phyloP scores from a whole-genome alignment of 306 rosid species.

The Vigna trinervia region DNA sequence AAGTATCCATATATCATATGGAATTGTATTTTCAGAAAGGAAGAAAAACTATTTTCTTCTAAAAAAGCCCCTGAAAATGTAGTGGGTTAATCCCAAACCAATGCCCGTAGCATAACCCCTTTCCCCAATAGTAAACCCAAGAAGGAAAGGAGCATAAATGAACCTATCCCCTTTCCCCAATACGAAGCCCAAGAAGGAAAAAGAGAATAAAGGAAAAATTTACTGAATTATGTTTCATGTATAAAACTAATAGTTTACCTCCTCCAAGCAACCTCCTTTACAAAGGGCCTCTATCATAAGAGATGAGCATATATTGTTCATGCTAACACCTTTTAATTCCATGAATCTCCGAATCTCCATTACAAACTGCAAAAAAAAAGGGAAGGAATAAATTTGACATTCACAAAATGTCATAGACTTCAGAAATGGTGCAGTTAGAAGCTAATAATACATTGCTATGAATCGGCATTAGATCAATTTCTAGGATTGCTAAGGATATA shows the following conservation, averaged over 20 bases:
- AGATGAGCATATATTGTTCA: constrained; percentile 56
- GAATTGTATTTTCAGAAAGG: constrained; percentile 31
- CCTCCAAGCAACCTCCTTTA: constrained; percentile 71
- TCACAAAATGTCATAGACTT: not conserved
- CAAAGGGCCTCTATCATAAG: constrained; percentile 73
- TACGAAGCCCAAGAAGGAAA: constrained; percentile 14
- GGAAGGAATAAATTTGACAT: constrained; percentile 26
- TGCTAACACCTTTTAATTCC: constrained; percentile 62
- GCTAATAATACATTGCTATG: constrained; percentile 25
- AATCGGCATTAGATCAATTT: constrained; percentile 10
- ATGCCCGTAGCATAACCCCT: constrained; percentile 14
- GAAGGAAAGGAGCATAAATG: constrained; percentile 23
- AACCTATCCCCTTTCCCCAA: constrained; percentile 23
- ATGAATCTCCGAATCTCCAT: constrained; percentile 83
- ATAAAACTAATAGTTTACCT: constrained; percentile 59
- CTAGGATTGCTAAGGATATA: not conserved
- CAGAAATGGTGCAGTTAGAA: constrained; percentile 12
- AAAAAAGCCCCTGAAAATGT: constrained; percentile 11
- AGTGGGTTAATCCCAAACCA: constrained; percentile 26
- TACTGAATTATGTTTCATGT: constrained; percentile 15
- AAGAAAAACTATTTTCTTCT: not conserved
- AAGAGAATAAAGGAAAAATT: constrained; percentile 18
- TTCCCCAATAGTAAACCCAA: constrained; percentile 17
- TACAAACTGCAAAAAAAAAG: constrained; percentile 67
- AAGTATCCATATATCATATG: constrained; percentile 10